phyloP scores from a whole-genome alignment of 2,329 filamentous ascomycete genomes.

The Colletotrichum destructivum region DNA sequence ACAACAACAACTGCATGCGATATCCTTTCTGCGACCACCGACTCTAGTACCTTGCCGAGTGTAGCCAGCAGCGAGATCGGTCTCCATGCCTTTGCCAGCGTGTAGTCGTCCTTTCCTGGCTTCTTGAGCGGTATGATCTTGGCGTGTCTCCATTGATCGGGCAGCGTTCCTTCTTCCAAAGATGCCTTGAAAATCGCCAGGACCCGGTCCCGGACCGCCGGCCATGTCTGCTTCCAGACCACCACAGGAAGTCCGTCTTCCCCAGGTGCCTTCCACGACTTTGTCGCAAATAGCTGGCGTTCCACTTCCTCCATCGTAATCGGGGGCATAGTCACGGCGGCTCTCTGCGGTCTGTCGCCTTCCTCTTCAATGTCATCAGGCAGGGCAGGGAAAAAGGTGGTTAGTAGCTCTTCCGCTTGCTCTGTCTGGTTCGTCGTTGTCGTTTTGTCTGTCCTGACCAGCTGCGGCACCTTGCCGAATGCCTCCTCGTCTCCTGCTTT shows the following conservation, averaged over 20 bases:
- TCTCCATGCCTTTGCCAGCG: conserved; percentile 46
- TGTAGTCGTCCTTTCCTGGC: conserved; percentile 42
- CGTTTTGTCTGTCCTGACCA: conserved; percentile 43
- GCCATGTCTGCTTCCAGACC: conserved; percentile 44
- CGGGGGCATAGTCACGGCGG: conserved; percentile 32
- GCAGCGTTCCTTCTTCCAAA: conserved; percentile 25
- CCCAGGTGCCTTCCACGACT: conserved; percentile 45
- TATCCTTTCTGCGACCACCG: conserved; percentile 10
- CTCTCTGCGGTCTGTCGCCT: conserved; percentile 40
- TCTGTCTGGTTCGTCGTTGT: conserved; percentile 35
- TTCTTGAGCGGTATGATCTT: conserved; percentile 50
- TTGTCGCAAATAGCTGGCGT: conserved; percentile 42
- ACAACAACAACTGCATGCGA: neutral
- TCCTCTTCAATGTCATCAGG: conserved; percentile 44
- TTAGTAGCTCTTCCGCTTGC: conserved; percentile 44
- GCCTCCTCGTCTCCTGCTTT: conserved; percentile 43
- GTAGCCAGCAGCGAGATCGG: conserved; percentile 48
- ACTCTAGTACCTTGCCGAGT: conserved; percentile 45
- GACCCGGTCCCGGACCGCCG: conserved; percentile 37
- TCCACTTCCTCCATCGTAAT: conserved; percentile 46
- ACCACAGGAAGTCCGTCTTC: conserved; percentile 43
- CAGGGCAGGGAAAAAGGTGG: conserved; percentile 45
- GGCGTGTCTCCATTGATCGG: conserved; percentile 24
- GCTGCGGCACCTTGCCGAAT: conserved; percentile 46
- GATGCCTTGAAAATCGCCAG: conserved; percentile 43